phyloP scores from a whole-genome alignment of 1,139 yeast species.

The Debaryomyces psychrophilus region DNA sequence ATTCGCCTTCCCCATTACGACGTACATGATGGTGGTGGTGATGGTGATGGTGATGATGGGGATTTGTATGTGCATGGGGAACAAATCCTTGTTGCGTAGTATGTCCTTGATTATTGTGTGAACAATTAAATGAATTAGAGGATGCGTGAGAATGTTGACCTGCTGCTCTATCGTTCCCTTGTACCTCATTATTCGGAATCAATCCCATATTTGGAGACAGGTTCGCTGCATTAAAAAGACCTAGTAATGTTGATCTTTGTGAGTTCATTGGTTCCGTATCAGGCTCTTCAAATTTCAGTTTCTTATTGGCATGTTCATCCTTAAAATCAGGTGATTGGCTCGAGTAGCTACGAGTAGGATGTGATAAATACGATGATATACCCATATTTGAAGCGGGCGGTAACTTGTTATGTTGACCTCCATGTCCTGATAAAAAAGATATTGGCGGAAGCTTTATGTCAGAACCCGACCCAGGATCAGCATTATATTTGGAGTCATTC shows the following conservation, averaged over 20 bases:
- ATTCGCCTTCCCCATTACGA: conserved; percentile 7
- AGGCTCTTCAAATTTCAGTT: conserved; percentile 12
- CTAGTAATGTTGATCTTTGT: conserved; percentile 9
- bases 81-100: neutral
- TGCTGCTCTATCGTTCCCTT: neutral
- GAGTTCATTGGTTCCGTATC: neutral
- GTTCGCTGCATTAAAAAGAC: conserved; percentile 3
- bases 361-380: conserved; percentile 17
- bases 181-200: conserved; percentile 8
- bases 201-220: neutral
- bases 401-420: conserved; percentile 18
- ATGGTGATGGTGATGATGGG: conserved; percentile 16
- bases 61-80: conserved; percentile 18
- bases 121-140: neutral
- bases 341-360: neutral
- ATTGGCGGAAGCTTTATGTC: conserved; percentile 32
- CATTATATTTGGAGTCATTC: conserved; percentile 9
- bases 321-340: neutral
- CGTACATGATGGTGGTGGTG: conserved; percentile 18
- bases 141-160: conserved; percentile 1
- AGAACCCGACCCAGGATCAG: conserved; percentile 5
- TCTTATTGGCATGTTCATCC: conserved; percentile 11
- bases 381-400: conserved; percentile 26
- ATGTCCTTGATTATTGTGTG: neutral
- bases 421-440: conserved; percentile 28